phyloP scores from a whole-genome alignment of 1,284 basidiomycete genomes.

The Waitea zeae region DNA sequence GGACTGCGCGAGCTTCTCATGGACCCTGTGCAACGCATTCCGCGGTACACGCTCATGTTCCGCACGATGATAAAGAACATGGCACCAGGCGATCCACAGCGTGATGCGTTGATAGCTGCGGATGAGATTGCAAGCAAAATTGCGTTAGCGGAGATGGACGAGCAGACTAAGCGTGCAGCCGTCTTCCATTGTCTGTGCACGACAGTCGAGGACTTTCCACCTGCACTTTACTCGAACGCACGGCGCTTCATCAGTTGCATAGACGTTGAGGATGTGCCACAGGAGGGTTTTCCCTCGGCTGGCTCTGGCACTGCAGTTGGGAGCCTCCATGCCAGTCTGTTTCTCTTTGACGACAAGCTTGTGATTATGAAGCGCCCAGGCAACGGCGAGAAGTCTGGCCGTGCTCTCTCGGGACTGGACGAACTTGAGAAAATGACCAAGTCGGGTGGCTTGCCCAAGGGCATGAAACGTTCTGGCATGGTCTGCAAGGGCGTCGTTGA shows the following conservation, averaged over 20 bases:
- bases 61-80: conserved; percentile 82
- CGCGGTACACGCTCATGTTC: conserved; percentile 88
- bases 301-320: conserved; percentile 7
- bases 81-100: conserved; percentile 59
- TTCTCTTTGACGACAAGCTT: conserved; percentile 91
- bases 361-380: conserved; percentile 83
- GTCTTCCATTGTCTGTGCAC: conserved; percentile 78
- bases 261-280: conserved; percentile 76
- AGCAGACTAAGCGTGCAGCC: conserved; percentile 77
- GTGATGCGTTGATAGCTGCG: conserved; percentile 73
- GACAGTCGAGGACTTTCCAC: conserved; percentile 84
- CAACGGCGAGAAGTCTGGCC: conserved; percentile 58
- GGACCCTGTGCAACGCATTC: conserved; percentile 99
- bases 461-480: conserved; percentile 67
- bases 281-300: conserved; percentile 7
- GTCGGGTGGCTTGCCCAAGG: conserved; percentile 28
- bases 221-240: conserved; percentile 71
- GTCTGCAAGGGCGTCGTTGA: conserved; percentile 79
- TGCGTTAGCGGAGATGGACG: conserved; percentile 84
- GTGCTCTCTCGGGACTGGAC: conserved; percentile 68
- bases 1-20: conserved; percentile 91
- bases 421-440: conserved; percentile 64
- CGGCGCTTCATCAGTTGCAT: conserved; percentile 86
- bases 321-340: conserved; percentile 70
- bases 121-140: conserved; percentile 82